Base-by-base conservation (phyloP, 805 yeast species). In the Saccharomycopsis amapae region DNA sequence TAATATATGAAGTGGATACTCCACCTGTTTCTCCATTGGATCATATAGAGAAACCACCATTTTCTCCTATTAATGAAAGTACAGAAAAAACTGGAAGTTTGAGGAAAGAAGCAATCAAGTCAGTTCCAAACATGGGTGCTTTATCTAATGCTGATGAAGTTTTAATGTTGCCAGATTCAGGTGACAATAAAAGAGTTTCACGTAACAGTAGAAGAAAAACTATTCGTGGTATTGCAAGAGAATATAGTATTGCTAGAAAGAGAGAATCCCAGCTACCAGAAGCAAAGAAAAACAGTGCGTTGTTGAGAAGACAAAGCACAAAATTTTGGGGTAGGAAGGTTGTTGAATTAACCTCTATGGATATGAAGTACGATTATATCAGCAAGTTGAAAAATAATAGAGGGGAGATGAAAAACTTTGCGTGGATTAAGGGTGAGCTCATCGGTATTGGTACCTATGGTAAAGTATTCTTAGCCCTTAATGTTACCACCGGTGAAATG, bases 371-470 rank as follows among this genome's bases (percentile, higher is more conserved):
- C 49, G 81, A 85, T 9, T 75, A 80, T 44, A 78, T 82, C 22
- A 81, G 81, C 55, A 78, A 78, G 53, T 63, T 85, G 43, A 72
- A 78, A 45, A 81, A 75, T 57, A 75, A 75, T 28, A 74, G 72
- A 44, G 93, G 89, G 12, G 76, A 78, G 42, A 75, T 76, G 58
- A 84, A 79, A 56, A 95, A 89, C 63, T 90, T 88, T 66, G 94
- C 94, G 0, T 93, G 99, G 99, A 83, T 94, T 41, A 87, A 87
- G 59, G 99, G 99, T 71, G 97, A 89, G 58, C 69, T 93, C 52
- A 87, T 93, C 48, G 99, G 99, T 0, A 78, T 86, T 48, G 99
- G 99, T 0, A 89, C 97, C 1, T 93, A 89, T 68, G 99, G 98
- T 7, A 81, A 85, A 31, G 99, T 93, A 1, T 90, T 74, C 58